A percentile compares a stretch with the other conserved stretches of the same genome.
Evolutionary conservation across 1,284 basidiomycete species (phyloP).

Genomic region (Volvariella surrecta): DNA sequence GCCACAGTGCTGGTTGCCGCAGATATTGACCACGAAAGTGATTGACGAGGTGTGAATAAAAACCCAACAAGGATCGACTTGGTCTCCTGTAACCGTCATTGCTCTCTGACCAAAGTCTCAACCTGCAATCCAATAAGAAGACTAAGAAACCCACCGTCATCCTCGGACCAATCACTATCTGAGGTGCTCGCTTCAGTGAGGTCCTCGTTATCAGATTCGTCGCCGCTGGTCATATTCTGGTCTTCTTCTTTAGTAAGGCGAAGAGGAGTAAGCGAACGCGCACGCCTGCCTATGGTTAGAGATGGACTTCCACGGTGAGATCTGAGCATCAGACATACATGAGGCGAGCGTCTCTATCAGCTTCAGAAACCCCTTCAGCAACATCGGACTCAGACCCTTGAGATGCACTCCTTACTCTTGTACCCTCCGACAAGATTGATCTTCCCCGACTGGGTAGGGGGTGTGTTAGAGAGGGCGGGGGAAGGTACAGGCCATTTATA

Average conservation of each 20-base stretch:
- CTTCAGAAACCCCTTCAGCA: conserved; percentile 52
- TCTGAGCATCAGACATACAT: conserved; percentile 33
- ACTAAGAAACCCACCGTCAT: not conserved
- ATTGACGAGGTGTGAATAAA: not conserved
- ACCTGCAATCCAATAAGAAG: not conserved
- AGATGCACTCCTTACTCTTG: conserved; percentile 9
- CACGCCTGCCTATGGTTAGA: conserved; percentile 28
- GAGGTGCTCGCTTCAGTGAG: conserved; percentile 45
- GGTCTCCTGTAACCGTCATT: not conserved
- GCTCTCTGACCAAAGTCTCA: not conserved
- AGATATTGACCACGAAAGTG: not conserved
- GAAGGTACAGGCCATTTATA: conserved; percentile 46
- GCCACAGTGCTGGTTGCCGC: not conserved
- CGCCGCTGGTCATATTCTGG: conserved; percentile 47
- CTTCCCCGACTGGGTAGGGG: not conserved
- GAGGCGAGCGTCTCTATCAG: conserved; percentile 56
- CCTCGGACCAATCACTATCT: conserved; percentile 43
- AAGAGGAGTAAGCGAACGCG: conserved; percentile 37
- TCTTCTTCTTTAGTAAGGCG: conserved; percentile 31
- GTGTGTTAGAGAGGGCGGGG: conserved; percentile 36
- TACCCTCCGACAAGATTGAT: not conserved
- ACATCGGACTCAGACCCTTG: conserved; percentile 58
- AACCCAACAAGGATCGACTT: not conserved
- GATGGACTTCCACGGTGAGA: not conserved
- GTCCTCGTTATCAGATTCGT: conserved; percentile 72